Evolutionary conservation across 2,329 filamentous ascomycete genomes (phyloP), one percentile per base, ranked within the genome.

Genomic region (Phoma sp.): DNA sequence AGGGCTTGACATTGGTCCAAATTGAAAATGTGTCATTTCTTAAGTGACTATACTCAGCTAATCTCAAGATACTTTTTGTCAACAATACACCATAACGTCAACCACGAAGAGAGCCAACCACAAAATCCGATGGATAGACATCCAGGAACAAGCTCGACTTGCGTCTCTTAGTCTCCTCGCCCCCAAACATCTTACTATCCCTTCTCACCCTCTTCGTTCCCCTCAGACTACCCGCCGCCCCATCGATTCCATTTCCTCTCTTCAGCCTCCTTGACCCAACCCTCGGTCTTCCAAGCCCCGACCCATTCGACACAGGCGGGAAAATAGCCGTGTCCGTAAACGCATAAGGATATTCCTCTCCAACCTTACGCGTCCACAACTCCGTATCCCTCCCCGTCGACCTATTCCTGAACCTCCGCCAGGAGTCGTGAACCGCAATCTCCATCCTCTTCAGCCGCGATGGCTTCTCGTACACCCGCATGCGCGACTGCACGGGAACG

Each of bases 91-190:
- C 32, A 33, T 11, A 5, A 13, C 32, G 4, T 50, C 33, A 50
- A 37, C 39, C 40, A 24, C 11, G 11, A 23, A 33, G 8, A 13
- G 40, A 39, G 2, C 25, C 22, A 32, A 45, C n/a, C 7, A 10
- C 5, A 6, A 37, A 23, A 32, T 47, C 25, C 1, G 22, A 22
- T 14, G 40, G 27, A 13, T 41, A 39, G 2, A 49, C 25, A 35
- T 54, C 52, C 23, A 45, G 36, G 10, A 54, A 54, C 36, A 54
- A 44, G 24, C 36, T 45, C 18, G 45, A 37, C 22, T 48, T 54
- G 24, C 52, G 45, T 23, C 45, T 45, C 24, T 35, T 36, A 14
- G 29, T 1, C 11, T 39, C 22, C 9, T 54, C 40, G 27, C 36
- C 25, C 1, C n/a, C 32, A 13, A 35, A 45, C 6, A 32, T 37